phyloP scores from a whole-genome alignment of 2,329 filamentous ascomycete species.

The Aspergillus thermomutatus region DNA sequence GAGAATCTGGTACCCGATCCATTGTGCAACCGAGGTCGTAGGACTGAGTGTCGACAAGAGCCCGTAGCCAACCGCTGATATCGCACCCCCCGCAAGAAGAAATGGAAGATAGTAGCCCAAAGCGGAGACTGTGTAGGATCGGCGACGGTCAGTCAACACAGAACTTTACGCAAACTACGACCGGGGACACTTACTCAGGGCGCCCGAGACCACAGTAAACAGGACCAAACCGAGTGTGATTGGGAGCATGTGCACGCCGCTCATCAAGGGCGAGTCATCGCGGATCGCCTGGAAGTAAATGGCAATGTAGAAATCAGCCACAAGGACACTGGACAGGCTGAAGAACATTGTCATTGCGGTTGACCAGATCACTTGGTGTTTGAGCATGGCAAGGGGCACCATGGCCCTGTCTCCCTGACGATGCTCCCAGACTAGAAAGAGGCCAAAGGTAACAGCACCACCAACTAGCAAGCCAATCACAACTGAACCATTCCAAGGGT shows the following conservation, averaged over 20 bases:
- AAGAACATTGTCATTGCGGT: conserved; percentile 22
- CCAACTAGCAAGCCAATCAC: no score
- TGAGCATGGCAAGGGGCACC: conserved; percentile 35
- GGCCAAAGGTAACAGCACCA: no score
- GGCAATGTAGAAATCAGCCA: conserved; percentile 32
- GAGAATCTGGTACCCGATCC: conserved; percentile 31
- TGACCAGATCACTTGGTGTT: conserved; percentile 30
- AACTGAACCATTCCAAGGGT: no score
- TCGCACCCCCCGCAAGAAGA: conserved; percentile 22
- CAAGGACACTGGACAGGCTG: conserved; percentile 23
- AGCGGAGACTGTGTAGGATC: no score
- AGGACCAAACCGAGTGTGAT: conserved; percentile 14
- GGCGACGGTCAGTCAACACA: no score
- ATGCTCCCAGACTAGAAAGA: conserved; percentile 33
- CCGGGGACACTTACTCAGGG: no score
- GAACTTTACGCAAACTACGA: no score
- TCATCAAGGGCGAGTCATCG: conserved; percentile 33
- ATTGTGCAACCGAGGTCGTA: conserved; percentile 11
- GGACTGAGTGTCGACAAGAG: conserved; percentile 29
- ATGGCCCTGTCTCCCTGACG: conserved; percentile 35
- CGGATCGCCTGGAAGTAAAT: conserved; percentile 44
- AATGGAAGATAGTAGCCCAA: conserved; percentile 35
- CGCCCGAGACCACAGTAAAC: no score
- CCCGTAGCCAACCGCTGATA: conserved; percentile 29
- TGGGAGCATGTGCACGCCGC: conserved; percentile 39